These are phyloP conservation scores for Microdochium nivale DNA, from an alignment of 2,329 filamentous ascomycete species.

Conservation along the genomic window DNA sequence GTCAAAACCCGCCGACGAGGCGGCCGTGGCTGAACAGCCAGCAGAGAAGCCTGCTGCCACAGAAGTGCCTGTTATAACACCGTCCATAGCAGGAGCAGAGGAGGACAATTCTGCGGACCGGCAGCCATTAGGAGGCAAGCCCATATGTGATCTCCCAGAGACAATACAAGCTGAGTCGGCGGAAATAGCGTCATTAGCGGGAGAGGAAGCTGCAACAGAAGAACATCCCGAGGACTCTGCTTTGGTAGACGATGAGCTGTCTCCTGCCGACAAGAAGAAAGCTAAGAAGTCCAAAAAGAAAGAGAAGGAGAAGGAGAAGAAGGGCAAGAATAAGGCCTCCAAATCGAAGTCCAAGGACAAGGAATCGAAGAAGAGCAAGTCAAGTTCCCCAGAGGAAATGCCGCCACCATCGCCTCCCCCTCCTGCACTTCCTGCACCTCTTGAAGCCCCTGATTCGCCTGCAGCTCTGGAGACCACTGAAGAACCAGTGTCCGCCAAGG, in stretches of 20 bases:
- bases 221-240: neutral
- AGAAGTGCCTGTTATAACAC: neutral
- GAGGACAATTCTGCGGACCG: too few relatives aligned
- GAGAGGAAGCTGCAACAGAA: neutral
- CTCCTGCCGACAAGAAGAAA: neutral
- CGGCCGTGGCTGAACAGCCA: neutral
- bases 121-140: neutral
- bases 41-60: neutral
- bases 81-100: too few relatives aligned
- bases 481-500: neutral
- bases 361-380: slow-evolving; percentile 1
- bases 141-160: neutral
- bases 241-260: neutral
- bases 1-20: neutral
- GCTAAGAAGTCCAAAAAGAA: slow-evolving; percentile 6
- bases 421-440: neutral
- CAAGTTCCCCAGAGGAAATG: neutral
- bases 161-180: neutral
- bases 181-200: neutral
- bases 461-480: neutral
- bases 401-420: slow-evolving; percentile 1
- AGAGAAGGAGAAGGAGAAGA: slow-evolving; percentile 8
- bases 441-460: neutral
- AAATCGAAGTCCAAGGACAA: slow-evolving; percentile 1
- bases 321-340: slow-evolving; percentile 4